Conservation (phyloP, 345 rosid genomes). For the Gossypium thurberi region DNA sequence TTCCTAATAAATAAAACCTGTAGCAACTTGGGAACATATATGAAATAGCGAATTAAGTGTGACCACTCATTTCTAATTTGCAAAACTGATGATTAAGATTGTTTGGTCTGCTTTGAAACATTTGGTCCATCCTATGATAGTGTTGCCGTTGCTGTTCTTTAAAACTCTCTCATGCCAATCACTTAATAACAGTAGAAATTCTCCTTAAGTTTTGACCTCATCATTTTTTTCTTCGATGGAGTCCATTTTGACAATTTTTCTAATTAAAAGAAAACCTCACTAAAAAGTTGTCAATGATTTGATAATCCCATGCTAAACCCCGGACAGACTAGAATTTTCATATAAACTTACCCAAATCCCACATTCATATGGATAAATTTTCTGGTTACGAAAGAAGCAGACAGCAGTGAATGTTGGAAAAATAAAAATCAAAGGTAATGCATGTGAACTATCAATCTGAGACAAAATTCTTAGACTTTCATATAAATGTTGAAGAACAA, state of each 20-base stretch:
- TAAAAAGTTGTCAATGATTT: not conserved
- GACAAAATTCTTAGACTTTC: conserved; percentile 2
- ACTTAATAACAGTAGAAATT: not conserved
- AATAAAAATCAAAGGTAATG: not conserved
- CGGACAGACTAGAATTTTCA: not conserved
- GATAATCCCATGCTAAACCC: not conserved
- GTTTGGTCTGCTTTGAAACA: not conserved
- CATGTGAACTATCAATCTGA: conserved; percentile 2
- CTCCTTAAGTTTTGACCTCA: not conserved
- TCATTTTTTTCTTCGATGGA: not conserved
- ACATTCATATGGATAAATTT: not conserved
- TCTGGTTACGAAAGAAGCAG: not conserved
- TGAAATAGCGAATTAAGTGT: not conserved
- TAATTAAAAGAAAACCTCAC: not conserved
- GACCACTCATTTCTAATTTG: not conserved
- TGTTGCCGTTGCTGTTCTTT: not conserved
- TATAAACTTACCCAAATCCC: not conserved
- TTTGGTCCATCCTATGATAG: not conserved
- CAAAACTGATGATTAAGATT: not conserved
- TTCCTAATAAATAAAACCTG: not conserved
- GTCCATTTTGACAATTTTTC: not conserved
- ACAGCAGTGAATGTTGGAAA: not conserved
- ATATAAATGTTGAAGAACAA: conserved; percentile 16
- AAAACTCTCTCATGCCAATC: not conserved
- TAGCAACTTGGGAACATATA: not conserved